Evolutionary conservation across 805 yeast genomes (phyloP), one percentile per base, ranked within the genome.

Genomic region (Lipomyces mesembrius): DNA sequence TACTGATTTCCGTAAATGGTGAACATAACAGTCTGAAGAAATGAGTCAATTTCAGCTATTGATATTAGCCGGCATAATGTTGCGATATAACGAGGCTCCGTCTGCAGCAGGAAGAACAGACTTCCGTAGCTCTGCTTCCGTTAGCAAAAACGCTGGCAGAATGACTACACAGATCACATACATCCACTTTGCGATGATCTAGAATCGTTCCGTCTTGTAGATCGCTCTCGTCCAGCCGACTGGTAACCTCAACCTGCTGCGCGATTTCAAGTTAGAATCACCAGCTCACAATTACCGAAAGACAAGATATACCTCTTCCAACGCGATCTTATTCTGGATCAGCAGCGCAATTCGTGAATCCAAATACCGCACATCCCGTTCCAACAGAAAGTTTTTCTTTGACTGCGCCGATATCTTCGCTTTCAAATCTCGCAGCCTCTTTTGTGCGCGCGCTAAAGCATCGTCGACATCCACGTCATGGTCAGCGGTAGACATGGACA

Each of bases 1-100:
- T 78, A 78, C 69, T 79, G 82, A 66, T 79, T 79, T n/a, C 82
- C 81, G 65, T 75, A 79, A 56, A 79, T 74, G 11, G 78, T 77
- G 70, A 78, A 79, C 80, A 79, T 79, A 67, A 79, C 79, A 4
- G 80, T 79, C 58, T 78, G 80, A 9, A 79, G 73, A 60, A 79
- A 73, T 5, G 76, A 76, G 62, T 79, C 81, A 57, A 79, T 77
- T 60, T 79, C 81, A 6, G 75, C 71, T 75, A 78, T 73, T 7
- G 77, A 70, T 4, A 78, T 77, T 34, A 70, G 61, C 20, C 75
- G 69, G 57, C 79, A 76, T 17, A 79, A 72, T 51, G 70, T 52
- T 0, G 81, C 80, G 59, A 79, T 75, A 58, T 79, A 77, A 53
- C 72, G 72, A 5, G 81, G 81, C 60, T 79, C 80, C 27, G 75